Evolutionary conservation across 768 basidiomycete species (phyloP).

Genomic region (Leccinum uliginosum): DNA sequence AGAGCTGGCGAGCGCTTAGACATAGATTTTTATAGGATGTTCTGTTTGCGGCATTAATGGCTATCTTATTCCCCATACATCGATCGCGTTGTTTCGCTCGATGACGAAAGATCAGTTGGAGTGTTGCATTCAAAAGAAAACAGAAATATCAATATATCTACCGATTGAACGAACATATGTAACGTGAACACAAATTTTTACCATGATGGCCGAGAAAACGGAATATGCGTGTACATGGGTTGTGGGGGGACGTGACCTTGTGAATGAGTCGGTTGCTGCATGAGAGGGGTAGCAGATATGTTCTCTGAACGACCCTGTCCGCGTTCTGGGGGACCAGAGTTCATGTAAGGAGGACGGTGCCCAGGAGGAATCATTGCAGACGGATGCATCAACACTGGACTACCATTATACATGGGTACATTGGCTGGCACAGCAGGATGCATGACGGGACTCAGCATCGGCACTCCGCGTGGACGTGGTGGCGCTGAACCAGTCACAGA

Average conservation of each 20-base stretch:
- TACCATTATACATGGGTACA: constrained; percentile 56
- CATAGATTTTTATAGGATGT: constrained; percentile 19
- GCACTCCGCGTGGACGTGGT: constrained; percentile 47
- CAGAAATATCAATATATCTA: constrained; percentile 33
- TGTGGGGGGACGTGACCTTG: constrained; percentile 25
- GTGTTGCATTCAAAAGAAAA: constrained; percentile 19
- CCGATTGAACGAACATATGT: constrained; percentile 18
- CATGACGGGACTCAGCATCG: constrained; percentile 73
- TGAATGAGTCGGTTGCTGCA: constrained; percentile 35
- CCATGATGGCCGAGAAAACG: constrained; percentile 30
- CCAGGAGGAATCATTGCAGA: constrained; percentile 37
- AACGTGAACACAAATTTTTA: constrained; percentile 18
- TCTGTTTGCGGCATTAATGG: constrained; percentile 17
- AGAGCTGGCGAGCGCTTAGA: constrained; percentile 53
- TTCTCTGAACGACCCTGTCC: constrained; percentile 47
- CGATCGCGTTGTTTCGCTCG: neutral
- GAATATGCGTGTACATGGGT: constrained; percentile 27
- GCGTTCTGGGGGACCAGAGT: constrained; percentile 47
- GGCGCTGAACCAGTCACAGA: constrained; percentile 28
- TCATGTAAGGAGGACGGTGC: constrained; percentile 36
- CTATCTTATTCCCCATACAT: neutral
- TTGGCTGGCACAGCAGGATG: constrained; percentile 45
- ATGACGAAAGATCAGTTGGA: constrained; percentile 16
- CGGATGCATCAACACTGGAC: constrained; percentile 63
- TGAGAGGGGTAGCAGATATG: constrained; percentile 36